phyloP scores from a whole-genome alignment of 805 yeast genomes.

The Barnettozyma populi region DNA sequence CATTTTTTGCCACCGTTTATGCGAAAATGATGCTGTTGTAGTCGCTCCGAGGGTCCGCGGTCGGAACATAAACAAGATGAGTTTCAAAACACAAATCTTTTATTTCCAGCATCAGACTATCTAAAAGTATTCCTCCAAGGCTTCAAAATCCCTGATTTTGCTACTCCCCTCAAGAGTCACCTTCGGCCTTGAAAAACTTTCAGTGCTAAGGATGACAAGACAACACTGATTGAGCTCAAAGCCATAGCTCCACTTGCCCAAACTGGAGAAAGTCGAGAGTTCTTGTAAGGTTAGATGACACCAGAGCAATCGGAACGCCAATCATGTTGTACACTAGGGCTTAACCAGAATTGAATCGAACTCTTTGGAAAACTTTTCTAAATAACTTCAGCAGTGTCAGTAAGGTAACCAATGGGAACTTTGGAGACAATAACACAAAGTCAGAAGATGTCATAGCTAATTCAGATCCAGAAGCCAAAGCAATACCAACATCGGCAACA shows the following conservation, averaged over 20 bases:
- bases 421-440: constrained; percentile 56
- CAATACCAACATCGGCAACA: constrained; percentile 71
- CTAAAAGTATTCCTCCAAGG: constrained; percentile 8
- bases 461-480: constrained; percentile 72
- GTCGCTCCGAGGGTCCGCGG: not conserved
- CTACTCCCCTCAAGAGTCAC: constrained; percentile 13
- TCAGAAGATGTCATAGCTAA: constrained; percentile 71
- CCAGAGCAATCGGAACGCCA: constrained; percentile 64
- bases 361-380: constrained; percentile 44
- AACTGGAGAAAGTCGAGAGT: constrained; percentile 52
- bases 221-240: constrained; percentile 51
- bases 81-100: no score
- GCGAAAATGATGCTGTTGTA: not conserved
- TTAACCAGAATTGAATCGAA: constrained; percentile 55
- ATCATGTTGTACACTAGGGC: constrained; percentile 50
- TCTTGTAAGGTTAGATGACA: constrained; percentile 49
- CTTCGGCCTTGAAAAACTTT: constrained; percentile 39
- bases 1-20: not conserved
- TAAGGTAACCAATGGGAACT: constrained; percentile 45
- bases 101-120: not conserved
- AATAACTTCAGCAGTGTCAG: constrained; percentile 51
- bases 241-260: constrained; percentile 72
- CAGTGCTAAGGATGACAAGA: constrained; percentile 49
- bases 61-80: not conserved
- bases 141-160: constrained; percentile 9